Evolutionary conservation across 768 basidiomycete species (phyloP).

Genomic region (Hebeloma cylindrosporum): DNA sequence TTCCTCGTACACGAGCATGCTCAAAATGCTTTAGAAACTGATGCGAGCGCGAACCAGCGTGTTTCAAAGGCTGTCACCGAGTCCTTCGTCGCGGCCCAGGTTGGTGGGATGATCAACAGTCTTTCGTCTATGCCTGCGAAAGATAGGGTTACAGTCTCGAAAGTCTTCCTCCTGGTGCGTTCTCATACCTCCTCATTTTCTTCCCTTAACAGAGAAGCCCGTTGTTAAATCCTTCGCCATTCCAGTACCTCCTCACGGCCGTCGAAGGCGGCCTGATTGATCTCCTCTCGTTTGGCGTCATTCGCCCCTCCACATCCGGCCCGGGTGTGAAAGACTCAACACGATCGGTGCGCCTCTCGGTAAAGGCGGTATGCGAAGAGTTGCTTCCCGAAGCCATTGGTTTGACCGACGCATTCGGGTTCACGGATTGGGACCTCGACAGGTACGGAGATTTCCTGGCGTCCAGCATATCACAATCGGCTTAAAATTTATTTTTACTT

Average conservation of each 20-base stretch:
- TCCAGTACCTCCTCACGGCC: conserved; percentile 60
- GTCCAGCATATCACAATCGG: background rate
- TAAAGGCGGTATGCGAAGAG: conserved; percentile 47
- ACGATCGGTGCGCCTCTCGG: conserved; percentile 47
- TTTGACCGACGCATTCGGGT: conserved; percentile 71
- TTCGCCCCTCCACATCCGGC: conserved; percentile 23
- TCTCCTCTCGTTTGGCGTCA: conserved; percentile 54
- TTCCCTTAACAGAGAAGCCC: background rate
- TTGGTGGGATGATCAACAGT: conserved; percentile 46
- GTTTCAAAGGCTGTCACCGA: conserved; percentile 66
- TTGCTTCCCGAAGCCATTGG: conserved; percentile 66
- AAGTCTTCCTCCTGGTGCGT: conserved; percentile 48
- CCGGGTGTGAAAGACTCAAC: conserved; percentile 39
- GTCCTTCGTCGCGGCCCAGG: conserved; percentile 61
- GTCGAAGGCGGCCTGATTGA: conserved; percentile 58
- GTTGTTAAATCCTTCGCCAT: background rate
- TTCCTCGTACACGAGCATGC: conserved; percentile 50
- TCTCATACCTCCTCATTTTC: background rate
- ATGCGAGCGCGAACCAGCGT: conserved; percentile 57
- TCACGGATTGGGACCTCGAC: conserved; percentile 73
- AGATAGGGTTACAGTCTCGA: conserved; percentile 30
- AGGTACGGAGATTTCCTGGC: conserved; percentile 43
- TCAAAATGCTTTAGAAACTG: conserved; percentile 36
- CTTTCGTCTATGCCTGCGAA: conserved; percentile 26
- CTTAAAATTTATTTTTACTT: background rate